Percentiles rank a stretch among this genome's conserved stretches.
These are phyloP conservation scores for Beta lomatogona DNA, from an alignment of 179 eudicot species.

Conservation along the genomic window DNA sequence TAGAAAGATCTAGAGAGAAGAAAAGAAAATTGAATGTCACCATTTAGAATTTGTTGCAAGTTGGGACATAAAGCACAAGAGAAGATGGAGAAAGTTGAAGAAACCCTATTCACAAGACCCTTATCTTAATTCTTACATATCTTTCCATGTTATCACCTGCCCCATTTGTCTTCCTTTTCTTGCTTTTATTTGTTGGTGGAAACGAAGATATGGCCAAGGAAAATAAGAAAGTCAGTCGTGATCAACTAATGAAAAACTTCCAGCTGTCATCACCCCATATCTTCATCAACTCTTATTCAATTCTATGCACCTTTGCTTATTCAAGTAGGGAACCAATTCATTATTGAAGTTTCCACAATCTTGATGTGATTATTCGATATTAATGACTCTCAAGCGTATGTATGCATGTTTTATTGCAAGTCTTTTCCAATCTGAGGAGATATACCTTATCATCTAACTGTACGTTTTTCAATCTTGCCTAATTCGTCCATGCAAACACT, in stretches of 20 bases:
- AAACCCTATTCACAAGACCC: slow-evolving; percentile 35
- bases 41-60: slow-evolving; percentile 21
- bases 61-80: slow-evolving; percentile 24
- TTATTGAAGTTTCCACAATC: background rate
- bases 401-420: background rate
- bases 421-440: background rate
- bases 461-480: slow-evolving; percentile 3
- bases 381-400: background rate
- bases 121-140: slow-evolving; percentile 31
- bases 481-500: background rate
- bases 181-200: slow-evolving; percentile 8
- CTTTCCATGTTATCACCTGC: slow-evolving; percentile 23
- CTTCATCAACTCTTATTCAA: background rate
- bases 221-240: background rate
- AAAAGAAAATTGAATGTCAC: background rate
- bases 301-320: background rate
- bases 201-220: background rate
- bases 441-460: background rate
- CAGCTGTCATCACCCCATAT: slow-evolving; percentile 36
- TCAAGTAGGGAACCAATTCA: slow-evolving; percentile 8
- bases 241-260: background rate
- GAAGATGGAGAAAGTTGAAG: slow-evolving; percentile 35
- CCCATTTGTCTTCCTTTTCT: slow-evolving; percentile 17
- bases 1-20: background rate
- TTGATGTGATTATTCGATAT: slow-evolving; percentile 5